A percentile compares a stretch with the other conserved stretches of the same genome.
phyloP scores from a whole-genome alignment of 2,329 filamentous ascomycete species.

The Fusarium algeriense region DNA sequence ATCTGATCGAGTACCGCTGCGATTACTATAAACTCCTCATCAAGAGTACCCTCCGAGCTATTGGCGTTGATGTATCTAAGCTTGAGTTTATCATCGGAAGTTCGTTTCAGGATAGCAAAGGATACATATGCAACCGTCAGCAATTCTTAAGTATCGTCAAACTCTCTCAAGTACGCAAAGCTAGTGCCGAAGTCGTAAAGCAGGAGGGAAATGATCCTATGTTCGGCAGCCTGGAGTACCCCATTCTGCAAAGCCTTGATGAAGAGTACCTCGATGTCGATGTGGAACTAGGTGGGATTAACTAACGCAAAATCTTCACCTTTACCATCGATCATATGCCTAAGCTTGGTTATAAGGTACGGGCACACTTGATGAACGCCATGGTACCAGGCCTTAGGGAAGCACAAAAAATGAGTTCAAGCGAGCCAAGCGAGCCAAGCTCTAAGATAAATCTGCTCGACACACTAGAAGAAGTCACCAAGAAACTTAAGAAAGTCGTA shows the following conservation, averaged over 20 bases:
- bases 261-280: slow-evolving; percentile 3
- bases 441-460: neutral
- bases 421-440: neutral
- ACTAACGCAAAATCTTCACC: neutral
- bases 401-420: slow-evolving; percentile 17
- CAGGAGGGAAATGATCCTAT: neutral
- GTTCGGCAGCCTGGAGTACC: neutral
- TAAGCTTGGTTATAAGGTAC: neutral
- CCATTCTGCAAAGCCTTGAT: neutral
- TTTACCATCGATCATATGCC: neutral
- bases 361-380: slow-evolving; percentile 7
- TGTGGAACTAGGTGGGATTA: neutral
- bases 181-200: neutral
- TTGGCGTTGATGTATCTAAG: neutral
- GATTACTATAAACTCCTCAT: slow-evolving; percentile 4
- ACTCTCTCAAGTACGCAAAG: neutral
- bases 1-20: neutral
- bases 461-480: fast-evolving
- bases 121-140: neutral
- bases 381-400: neutral
- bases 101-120: neutral
- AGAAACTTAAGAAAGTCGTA: neutral
- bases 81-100: slow-evolving; percentile 1
- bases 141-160: fast-evolving
- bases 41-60: neutral